A percentile compares a stretch with the other conserved stretches of the same genome.
phyloP scores from a whole-genome alignment of 2,329 filamentous ascomycete species.

The Neopestalotiopsis clavispora region DNA sequence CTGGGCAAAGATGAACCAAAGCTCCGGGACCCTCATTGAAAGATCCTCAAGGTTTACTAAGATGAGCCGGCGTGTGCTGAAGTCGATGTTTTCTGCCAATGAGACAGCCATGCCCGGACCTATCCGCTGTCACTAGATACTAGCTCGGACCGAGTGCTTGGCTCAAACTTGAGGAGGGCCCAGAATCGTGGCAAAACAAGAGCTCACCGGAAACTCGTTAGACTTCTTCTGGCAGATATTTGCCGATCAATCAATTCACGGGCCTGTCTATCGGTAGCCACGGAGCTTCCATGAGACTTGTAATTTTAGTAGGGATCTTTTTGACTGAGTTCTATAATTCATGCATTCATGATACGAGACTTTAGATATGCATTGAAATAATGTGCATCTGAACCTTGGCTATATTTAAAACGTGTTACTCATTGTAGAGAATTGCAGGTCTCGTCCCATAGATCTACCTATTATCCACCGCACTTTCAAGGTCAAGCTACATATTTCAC shows the following conservation, averaged over 20 bases:
- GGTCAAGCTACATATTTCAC: not conserved
- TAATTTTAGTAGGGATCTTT: not conserved
- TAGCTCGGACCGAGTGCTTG: slow-evolving; percentile 4
- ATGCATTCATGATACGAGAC: too few species aligned
- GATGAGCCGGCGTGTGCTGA: not conserved
- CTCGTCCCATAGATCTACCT: too few species aligned
- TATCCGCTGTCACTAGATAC: not conserved
- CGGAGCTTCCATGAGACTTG: not conserved
- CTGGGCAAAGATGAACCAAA: not conserved
- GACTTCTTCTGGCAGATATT: not conserved
- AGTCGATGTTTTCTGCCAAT: not conserved
- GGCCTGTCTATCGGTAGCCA: not conserved
- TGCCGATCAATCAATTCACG: not conserved
- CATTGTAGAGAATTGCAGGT: too few species aligned
- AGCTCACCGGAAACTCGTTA: not conserved
- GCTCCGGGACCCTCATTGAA: not conserved
- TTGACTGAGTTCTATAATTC: too few species aligned
- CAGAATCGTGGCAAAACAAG: not conserved
- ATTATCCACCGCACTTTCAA: not conserved
- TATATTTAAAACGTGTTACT: too few species aligned
- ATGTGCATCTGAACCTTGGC: too few species aligned
- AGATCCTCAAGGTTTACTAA: not conserved
- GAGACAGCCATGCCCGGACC: not conserved
- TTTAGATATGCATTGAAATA: too few species aligned
- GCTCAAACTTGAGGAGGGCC: not conserved